Base-by-base conservation (phyloP, 2,329 filamentous ascomycete species). In the Elsinoe australis region DNA sequence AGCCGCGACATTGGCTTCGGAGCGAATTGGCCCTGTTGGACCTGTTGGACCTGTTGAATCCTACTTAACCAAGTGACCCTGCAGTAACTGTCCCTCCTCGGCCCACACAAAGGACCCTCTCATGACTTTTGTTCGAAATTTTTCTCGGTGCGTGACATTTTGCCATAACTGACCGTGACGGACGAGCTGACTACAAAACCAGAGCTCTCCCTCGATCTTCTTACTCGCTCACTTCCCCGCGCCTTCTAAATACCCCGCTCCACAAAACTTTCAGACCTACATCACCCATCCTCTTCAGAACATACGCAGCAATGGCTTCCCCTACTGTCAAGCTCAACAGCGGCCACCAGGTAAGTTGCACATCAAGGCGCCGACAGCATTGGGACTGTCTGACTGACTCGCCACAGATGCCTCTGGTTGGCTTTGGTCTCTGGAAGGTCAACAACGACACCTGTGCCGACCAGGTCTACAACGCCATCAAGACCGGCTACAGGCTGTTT, bases 381-480 rank as follows among this genome's bases (percentile, higher is more conserved):
- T 5, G 15, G 1, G 21, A 21, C 7, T 34, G 18, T 26, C 46
- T 26, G 29, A 14, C n/a, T 51, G 31, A 32, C 26, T 26, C 17
- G 1, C 3, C 10, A 28, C 45, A 83, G 58, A 86, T 86, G 83
- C 83, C 82, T 61, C 77, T 82, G 64, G 81, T 86, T 55, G 83
- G 83, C 66, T 85, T 85, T 63, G 83, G 83, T 51, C 76, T 90
- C 56, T 92, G 86, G 86, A 92, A 92, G 72, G 83, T 92, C 55
- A 79, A 79, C 65, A 84, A 83, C 56, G 76, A 78, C 47, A 80
- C 78, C 49, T 81, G 78, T 61, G 80, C 85, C 59, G 84, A 90
- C 59, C 79, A 78, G 52, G 80, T 90, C 57, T 90, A 90, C 74
- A 82, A 88, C 54, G 73, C 73, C 53, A 79, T 80, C 62, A 78